Percentiles rank a stretch among this genome's conserved stretches.
phyloP scores from a whole-genome alignment of 257 asterid species.

The Plantago ovata region DNA sequence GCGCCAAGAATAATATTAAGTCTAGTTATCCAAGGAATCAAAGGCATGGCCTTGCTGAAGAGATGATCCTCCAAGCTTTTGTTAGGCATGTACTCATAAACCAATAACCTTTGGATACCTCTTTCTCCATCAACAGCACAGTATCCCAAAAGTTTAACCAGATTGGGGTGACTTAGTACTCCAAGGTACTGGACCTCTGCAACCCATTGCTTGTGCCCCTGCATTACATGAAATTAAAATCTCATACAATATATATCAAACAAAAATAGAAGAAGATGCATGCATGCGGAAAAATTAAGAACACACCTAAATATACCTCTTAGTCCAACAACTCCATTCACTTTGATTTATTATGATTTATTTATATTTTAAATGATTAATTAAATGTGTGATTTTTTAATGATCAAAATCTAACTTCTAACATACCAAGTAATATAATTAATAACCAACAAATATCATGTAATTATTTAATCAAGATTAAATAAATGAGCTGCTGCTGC shows the following conservation, averaged over 20 bases:
- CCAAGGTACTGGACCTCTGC: constrained; percentile 95
- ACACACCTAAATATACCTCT: no score
- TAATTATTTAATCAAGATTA: no score
- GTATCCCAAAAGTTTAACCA: constrained; percentile 87
- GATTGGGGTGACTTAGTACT: constrained; percentile 76
- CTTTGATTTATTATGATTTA: no score
- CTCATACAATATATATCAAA: neutral
- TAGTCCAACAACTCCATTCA: no score
- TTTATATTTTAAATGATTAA: no score
- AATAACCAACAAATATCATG: no score
- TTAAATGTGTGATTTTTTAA: no score
- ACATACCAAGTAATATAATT: no score
- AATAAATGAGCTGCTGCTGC: no score
- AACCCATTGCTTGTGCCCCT: constrained; percentile 97
- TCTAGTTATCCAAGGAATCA: constrained; percentile 72
- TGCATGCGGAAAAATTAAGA: neutral
- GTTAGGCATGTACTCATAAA: no score
- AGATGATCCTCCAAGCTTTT: constrained; percentile 94
- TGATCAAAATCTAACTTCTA: no score
- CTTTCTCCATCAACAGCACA: constrained; percentile 85
- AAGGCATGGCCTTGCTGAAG: constrained; percentile 53
- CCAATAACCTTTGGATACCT: constrained; percentile 84
- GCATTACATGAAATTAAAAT: constrained; percentile 6
- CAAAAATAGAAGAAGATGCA: neutral
- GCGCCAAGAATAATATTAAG: constrained; percentile 78